phyloP scores from a whole-genome alignment of 768 basidiomycete genomes.

The Auricularia cornea region DNA sequence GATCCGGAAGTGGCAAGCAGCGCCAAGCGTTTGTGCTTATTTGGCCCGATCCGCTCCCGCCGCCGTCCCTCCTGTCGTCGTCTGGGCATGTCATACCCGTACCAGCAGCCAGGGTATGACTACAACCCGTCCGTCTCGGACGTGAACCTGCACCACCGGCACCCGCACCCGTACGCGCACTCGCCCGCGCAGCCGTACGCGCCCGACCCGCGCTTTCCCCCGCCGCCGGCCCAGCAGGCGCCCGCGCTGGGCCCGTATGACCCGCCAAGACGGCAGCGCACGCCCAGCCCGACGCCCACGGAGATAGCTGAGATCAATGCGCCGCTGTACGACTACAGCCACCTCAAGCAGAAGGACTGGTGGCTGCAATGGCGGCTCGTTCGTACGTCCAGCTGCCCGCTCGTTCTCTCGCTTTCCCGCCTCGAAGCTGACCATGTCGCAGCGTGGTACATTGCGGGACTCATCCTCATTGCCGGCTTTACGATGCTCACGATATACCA shows the following conservation, averaged over 20 bases:
- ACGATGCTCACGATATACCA: conserved; percentile 56
- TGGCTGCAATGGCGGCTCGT: background rate
- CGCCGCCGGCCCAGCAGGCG: background rate
- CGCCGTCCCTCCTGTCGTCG: too few species aligned
- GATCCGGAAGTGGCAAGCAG: too few species aligned
- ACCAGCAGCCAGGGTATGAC: background rate
- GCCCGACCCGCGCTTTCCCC: background rate
- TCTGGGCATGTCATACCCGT: background rate
- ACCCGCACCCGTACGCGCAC: background rate
- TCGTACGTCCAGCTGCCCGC: background rate
- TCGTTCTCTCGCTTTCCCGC: background rate
- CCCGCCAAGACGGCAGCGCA: background rate
- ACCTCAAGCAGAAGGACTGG: background rate
- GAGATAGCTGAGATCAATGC: background rate
- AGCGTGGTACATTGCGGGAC: conserved; percentile 27
- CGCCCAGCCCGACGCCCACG: background rate
- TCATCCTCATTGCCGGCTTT: conserved; percentile 40
- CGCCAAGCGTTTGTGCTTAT: too few species aligned
- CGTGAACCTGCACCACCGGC: background rate
- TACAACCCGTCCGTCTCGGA: background rate
- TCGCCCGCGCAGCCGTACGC: background rate
- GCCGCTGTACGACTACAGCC: background rate
- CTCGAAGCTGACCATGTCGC: background rate
- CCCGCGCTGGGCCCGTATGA: background rate
- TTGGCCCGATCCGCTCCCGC: too few species aligned